Base-by-base conservation (phyloP, 2,329 filamentous ascomycete genomes). In the Xylariaceae sp. region DNA sequence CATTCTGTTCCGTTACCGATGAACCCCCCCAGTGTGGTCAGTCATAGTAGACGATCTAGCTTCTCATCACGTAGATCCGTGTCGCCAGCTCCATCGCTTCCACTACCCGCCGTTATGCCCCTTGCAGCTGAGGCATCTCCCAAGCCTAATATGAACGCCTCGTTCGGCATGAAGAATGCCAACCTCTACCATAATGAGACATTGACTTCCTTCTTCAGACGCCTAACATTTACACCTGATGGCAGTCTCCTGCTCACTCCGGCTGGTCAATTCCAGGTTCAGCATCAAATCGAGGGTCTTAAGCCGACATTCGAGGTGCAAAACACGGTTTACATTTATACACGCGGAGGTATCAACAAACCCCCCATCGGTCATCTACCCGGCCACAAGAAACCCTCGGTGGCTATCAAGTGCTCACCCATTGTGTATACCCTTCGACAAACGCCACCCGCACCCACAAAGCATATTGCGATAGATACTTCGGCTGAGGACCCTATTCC, bases 291-390 rank as follows among this genome's bases (percentile, higher is more conserved):
- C 2, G 72, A 83, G 19, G 79, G 79, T 39, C 70, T 75, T 2
- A 95, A 91, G 65, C 77, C 82, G 0, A 78, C 78, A 1, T 92
- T 93, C 56, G 92, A 98, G 55, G 79, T 96, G 41, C 90, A 87
- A 58, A 98, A 98, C 63, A 98, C 93, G 0, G 94, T 98, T 19
- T 98, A 98, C 67, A 93, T 98, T 43, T 98, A 98, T 67, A 96
- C 92, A 0, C 79, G 93, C 57, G 93, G 91, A 22, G 93, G 93
- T 20, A 89, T 98, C 61, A 97, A 96, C 70, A 96, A 94, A 64
- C 90, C 93, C 1, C 93, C 93, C 2, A 86, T 97, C 46, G 90
- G 92, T 6, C 93, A 97, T 67, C 76, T 98, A 6, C 93, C 93
- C 0, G 93, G 93, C 2, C 92, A 97, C 68, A 98, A 96, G 74